A percentile compares a stretch with the other conserved stretches of the same genome.
Evolutionary conservation across 75 land plant species (phyloP).

Genomic region (Cryptomeria japonica): DNA sequence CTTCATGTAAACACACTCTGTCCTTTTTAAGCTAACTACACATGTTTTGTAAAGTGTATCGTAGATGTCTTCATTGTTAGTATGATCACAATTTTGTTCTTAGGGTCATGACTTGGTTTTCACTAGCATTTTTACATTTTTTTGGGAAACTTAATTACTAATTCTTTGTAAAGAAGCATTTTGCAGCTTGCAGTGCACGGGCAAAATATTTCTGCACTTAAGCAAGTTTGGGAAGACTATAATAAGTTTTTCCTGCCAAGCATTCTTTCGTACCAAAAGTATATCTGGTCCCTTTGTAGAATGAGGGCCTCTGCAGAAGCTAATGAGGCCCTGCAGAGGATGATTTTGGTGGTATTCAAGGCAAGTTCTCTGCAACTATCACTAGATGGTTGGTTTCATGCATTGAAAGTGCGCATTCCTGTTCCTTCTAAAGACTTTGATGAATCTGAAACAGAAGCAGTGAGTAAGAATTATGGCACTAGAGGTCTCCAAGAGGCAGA

Average conservation of each 20-base stretch:
- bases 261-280: constrained; percentile 32
- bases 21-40: too few relatives aligned
- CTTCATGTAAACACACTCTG: too few relatives aligned
- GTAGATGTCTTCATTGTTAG: background rate
- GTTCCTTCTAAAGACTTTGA: constrained; percentile 21
- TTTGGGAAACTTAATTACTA: background rate
- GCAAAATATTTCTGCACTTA: constrained; percentile 41
- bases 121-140: background rate
- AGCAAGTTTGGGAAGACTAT: constrained; percentile 58
- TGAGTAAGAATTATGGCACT: too few relatives aligned
- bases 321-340: constrained; percentile 37
- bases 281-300: constrained; percentile 50
- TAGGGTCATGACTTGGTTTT: background rate
- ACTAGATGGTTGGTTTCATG: constrained; percentile 12
- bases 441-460: background rate
- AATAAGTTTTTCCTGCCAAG: constrained; percentile 27
- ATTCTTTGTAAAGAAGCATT: constrained; percentile 2
- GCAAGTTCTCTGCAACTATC: constrained; percentile 7
- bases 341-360: constrained; percentile 45
- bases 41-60: background rate
- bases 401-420: constrained; percentile 43
- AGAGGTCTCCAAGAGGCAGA: background rate
- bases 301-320: constrained; percentile 54
- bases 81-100: background rate
- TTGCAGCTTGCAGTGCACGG: constrained; percentile 60